Percentiles rank a stretch among this genome's conserved stretches.
Evolutionary conservation across 164 flowering plant genomes (phyloP).

Genomic region (Dillenia turbinata): DNA sequence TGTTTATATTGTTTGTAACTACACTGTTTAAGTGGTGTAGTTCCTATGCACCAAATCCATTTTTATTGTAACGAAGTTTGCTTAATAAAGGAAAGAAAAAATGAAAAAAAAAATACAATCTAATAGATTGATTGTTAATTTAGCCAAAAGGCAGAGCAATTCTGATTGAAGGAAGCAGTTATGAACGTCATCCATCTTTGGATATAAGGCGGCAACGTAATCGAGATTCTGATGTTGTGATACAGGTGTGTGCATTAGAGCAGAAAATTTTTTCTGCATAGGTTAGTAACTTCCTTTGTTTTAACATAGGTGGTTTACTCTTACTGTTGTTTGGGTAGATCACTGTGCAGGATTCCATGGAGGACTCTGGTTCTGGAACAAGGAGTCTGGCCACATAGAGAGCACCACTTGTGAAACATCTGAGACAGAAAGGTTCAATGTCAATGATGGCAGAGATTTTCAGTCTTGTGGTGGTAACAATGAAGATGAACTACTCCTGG

Average conservation of each 20-base stretch:
- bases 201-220: slow-evolving; percentile 33
- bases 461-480: slow-evolving; percentile 8
- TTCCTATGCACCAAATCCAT: too few species aligned
- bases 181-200: slow-evolving; percentile 52
- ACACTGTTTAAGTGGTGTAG: too few species aligned
- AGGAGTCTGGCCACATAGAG: slow-evolving; percentile 13
- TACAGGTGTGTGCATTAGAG: slow-evolving; percentile 33
- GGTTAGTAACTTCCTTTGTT: too few species aligned
- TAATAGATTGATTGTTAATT: slow-evolving; percentile 5
- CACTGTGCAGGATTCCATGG: slow-evolving; percentile 29
- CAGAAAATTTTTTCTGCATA: not conserved
- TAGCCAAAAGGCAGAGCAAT: slow-evolving; percentile 62
- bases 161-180: slow-evolving; percentile 45
- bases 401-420: slow-evolving; percentile 7
- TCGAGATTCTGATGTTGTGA: slow-evolving; percentile 64
- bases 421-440: slow-evolving; percentile 13
- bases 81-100: too few species aligned
- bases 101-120: not conserved
- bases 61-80: too few species aligned
- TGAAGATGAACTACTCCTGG: slow-evolving; percentile 11
- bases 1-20: too few species aligned
- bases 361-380: slow-evolving; percentile 22
- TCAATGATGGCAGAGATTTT: slow-evolving; percentile 12
- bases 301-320: not conserved
- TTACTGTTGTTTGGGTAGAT: slow-evolving; percentile 32